Evolutionary conservation across 768 basidiomycete genomes (phyloP).

Genomic region (Collybia mongolica): DNA sequence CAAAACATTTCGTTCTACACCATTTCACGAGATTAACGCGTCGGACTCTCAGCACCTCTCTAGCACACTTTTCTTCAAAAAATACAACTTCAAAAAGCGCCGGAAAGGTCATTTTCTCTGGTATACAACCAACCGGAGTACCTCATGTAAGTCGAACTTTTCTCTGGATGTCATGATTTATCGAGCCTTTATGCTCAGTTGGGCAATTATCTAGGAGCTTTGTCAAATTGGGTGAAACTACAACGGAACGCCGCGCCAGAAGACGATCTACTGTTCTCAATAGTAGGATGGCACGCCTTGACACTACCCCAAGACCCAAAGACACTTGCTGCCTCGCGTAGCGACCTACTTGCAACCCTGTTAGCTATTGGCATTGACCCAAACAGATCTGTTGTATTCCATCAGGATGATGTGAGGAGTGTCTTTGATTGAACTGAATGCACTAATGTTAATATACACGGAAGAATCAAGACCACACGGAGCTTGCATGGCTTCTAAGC

Average conservation of each 20-base stretch:
- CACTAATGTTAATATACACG: not conserved
- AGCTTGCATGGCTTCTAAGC: slow-evolving; percentile 87
- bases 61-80: not conserved
- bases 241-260: slow-evolving; percentile 58
- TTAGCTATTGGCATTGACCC: slow-evolving; percentile 87
- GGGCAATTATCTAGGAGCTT: slow-evolving; percentile 91
- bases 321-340: slow-evolving; percentile 56
- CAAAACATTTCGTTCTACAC: slow-evolving; percentile 8
- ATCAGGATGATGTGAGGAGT: slow-evolving; percentile 85
- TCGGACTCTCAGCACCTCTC: slow-evolving; percentile 12
- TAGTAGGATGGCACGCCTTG: slow-evolving; percentile 94
- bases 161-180: slow-evolving; percentile 5
- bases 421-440: not conserved
- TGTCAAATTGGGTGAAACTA: slow-evolving; percentile 85
- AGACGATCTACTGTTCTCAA: slow-evolving; percentile 76
- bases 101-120: slow-evolving; percentile 69
- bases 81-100: not conserved
- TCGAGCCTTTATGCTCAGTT: slow-evolving; percentile 47
- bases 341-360: slow-evolving; percentile 78
- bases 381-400: slow-evolving; percentile 69
- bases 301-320: slow-evolving; percentile 86
- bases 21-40: slow-evolving; percentile 16
- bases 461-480: slow-evolving; percentile 81
- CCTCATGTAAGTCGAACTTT: slow-evolving; percentile 66
- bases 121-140: slow-evolving; percentile 91